Conservation (phyloP, 345 rosid species). For the Brassica rapa region DNA sequence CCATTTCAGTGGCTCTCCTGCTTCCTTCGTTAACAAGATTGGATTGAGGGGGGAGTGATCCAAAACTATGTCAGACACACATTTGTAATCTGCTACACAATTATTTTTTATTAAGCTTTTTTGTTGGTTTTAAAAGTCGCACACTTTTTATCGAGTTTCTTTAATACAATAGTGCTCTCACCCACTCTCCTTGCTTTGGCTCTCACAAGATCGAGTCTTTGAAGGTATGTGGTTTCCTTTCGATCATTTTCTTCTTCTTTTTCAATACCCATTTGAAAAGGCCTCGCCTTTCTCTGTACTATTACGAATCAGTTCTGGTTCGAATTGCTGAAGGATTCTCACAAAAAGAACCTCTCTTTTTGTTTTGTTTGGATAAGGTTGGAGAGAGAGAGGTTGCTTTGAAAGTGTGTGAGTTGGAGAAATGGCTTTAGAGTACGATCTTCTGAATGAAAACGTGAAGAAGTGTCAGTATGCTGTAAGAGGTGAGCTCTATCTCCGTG, state of each 20-base stretch:
- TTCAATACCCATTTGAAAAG: constrained; percentile 18
- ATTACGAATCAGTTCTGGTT: no score
- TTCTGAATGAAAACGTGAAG: constrained; percentile 88
- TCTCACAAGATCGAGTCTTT: constrained; percentile 5
- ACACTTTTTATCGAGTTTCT: neutral
- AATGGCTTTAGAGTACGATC: constrained; percentile 85
- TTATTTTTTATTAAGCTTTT: neutral
- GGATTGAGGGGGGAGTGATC: constrained; percentile 26
- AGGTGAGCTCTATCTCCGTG: constrained; percentile 98
- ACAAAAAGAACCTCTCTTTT: no score
- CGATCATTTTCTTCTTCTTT: neutral
- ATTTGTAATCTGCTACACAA: constrained; percentile 36
- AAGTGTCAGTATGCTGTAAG: constrained; percentile 92
- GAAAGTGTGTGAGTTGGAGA: constrained; percentile 8
- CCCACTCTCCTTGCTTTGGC: constrained; percentile 13
- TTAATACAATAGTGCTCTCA: constrained; percentile 10
- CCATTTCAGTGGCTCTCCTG: constrained; percentile 41
- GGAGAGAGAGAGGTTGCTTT: no score
- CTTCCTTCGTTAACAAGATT: constrained; percentile 24
- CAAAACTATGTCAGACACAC: constrained; percentile 40
- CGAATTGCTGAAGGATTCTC: no score
- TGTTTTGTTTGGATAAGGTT: no score
- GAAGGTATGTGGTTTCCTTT: constrained; percentile 30
- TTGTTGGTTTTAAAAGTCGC: neutral
- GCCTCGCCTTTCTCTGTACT: constrained; percentile 11